Evolutionary conservation across 2,329 filamentous ascomycete genomes (phyloP), one percentile per base, ranked within the genome.

Genomic region (Alternaria brassicicola): DNA sequence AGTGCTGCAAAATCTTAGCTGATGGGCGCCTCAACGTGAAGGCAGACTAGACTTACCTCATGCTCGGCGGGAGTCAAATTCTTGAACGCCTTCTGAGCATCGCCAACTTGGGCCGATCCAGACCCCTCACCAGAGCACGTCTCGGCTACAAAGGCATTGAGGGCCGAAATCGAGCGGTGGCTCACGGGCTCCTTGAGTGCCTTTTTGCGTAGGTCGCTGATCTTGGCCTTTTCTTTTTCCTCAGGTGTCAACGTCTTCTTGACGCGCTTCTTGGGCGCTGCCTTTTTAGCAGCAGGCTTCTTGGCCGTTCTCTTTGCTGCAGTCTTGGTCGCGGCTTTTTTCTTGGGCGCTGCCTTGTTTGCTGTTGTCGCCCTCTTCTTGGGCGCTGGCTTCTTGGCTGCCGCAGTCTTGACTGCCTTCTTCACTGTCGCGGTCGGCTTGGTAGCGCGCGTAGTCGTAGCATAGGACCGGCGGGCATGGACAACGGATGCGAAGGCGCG

Each of bases 1-100:
- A 84, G 65, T 80, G 79, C 86, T 89, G 66, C 21, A 35, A 4
- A 6, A 6, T 35, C 23, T 69, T 41, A 67, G 63, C 47, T 19
- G 6, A 46, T 10, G 8, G 17, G 6, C 21, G 38, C 4, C 38
- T 8, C 10, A 33, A 21, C 13, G 15, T 12, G 3, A 12, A 17
- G 25, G 12, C 19, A 23, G 17, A 23, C 43, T 9, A 21, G 28
- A 62, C 63, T 52, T 61, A 78, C 77, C 68, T 79, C 77, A 28
- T 48, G 61, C 62, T 78, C 76, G 10, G 75, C 68, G 33, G 76
- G 67, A 12, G 61, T 71, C 51, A 78, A 43, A 4, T 47, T 62
- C 58, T 72, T 74, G 63, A 54, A 78, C 17, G 60, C 63, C 4
- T 23, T 6, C 2, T 47, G n/a, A 7, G 52, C 48, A 0, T 52